phyloP scores from a whole-genome alignment of 495 filamentous ascomycete species.

The Lasiosphaeria ovina region DNA sequence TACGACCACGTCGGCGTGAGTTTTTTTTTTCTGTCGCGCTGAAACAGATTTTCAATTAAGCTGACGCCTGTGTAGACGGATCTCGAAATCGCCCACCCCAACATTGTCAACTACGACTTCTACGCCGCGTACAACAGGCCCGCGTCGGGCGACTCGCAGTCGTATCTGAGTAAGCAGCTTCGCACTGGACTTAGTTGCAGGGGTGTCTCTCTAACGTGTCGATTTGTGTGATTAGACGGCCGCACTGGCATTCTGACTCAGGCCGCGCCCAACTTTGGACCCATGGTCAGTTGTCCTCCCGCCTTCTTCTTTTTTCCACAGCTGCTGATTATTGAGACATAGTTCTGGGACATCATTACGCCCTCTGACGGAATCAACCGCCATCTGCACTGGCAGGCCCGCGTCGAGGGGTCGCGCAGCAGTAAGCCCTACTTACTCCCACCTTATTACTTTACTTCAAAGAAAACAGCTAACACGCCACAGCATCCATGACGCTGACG shows the following conservation, averaged over 20 bases:
- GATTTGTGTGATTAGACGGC: conserved; percentile 31
- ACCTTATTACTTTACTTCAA: too few relatives aligned
- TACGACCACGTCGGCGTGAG: conserved; percentile 63
- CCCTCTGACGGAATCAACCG: conserved; percentile 58
- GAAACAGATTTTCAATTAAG: neutral
- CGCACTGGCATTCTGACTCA: conserved; percentile 60
- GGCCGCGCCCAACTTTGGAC: conserved; percentile 60
- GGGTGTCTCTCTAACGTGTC: conserved; percentile 6
- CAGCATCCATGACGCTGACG: conserved; percentile 50
- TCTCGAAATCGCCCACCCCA: conserved; percentile 54
- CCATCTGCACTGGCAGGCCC: conserved; percentile 59
- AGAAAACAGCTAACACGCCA: neutral
- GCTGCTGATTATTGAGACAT: neutral
- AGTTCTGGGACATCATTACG: conserved; percentile 51
- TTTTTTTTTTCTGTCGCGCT: conserved; percentile 5
- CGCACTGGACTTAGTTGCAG: neutral
- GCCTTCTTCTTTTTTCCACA: neutral
- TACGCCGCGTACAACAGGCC: conserved; percentile 52
- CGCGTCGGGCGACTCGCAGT: conserved; percentile 24
- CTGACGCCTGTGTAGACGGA: conserved; percentile 45
- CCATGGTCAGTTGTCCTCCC: conserved; percentile 38
- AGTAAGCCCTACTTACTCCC: conserved; percentile 5
- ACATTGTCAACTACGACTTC: conserved; percentile 58
- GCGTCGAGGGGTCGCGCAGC: conserved; percentile 50
- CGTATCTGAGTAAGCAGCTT: conserved; percentile 30